Evolutionary conservation across 768 basidiomycete genomes (phyloP), one percentile per base, ranked within the genome.

Genomic region (Phaeotremella fagi): DNA sequence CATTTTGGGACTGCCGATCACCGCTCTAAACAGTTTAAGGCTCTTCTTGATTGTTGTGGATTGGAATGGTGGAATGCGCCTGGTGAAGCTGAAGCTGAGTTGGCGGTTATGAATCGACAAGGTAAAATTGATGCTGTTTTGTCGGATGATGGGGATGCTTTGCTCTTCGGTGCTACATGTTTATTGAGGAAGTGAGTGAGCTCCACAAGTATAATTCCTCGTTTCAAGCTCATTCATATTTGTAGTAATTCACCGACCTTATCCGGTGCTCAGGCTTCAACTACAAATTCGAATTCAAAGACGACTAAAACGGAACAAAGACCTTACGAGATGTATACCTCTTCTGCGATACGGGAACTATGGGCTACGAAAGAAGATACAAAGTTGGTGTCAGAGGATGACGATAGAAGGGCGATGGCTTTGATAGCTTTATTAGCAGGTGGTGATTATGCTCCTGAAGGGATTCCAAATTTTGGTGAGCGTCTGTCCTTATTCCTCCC

Each of bases 61-160:
- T 78, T 78, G 46, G 69, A 75, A 38, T 75, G 70, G 66, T 76
- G 74, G 70, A 72, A 73, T 55, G 79, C 90, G 15, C 91, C 91
- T 4, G 90, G 89, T 16, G 92, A 95, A 74, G 92, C 92, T 0
- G 92, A 97, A 72, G 91, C 91, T 0, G 91, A 94, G 67, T 78
- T 97, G 2, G 91, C 91, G 0, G 85, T 87, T 57, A 78, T 97
- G 48, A 91, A 90, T 63, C 78, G 80, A 3, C 81, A 84, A 37
- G 89, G 89, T 2, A 72, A 86, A 48, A 86, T 97, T 51, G 92
- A 97, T 68, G 88, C 85, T 0, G 82, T 95, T 23, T 79, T 92
- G 38, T 88, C 91, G 0, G 92, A 97, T 71, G 92, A 95, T 64
- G 90, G 91, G 1, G 91, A 97, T 66, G 91, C 83, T 50, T 85